Percentiles rank a stretch among this genome's conserved stretches.
These are phyloP conservation scores for Suillus plorans DNA, from an alignment of 768 basidiomycete species.

Conservation along the genomic window DNA sequence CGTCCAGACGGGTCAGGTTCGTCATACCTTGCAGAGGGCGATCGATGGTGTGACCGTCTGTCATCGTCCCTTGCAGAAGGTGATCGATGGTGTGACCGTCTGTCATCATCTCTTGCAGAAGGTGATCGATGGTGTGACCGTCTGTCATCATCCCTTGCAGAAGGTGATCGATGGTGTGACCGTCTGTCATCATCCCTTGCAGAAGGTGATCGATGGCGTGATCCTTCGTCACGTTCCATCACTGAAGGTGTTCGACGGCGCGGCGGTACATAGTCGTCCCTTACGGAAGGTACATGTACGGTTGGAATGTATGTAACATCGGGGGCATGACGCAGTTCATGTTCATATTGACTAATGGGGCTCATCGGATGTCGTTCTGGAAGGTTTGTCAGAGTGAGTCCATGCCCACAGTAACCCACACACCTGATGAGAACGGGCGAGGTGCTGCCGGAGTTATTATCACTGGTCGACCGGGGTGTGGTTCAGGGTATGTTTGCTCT, in stretches of 20 bases:
- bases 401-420: neutral
- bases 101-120: neutral
- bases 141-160: neutral
- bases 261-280: too few relatives aligned
- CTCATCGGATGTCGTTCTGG: constrained; percentile 18
- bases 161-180: neutral
- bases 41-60: neutral
- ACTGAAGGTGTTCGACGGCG: too few relatives aligned
- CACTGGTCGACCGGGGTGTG: neutral
- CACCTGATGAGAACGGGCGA: constrained; percentile 15
- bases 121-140: neutral
- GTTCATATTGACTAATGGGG: constrained; percentile 5
- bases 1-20: neutral
- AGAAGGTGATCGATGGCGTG: neutral
- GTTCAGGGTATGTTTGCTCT: constrained; percentile 3
- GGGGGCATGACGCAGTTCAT: constrained; percentile 7
- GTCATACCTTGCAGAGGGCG: neutral
- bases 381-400: neutral
- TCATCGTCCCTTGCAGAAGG: neutral
- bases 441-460: neutral
- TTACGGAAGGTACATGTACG: constrained; percentile 2
- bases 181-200: neutral
- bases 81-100: neutral
- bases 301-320: constrained; percentile 14
- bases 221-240: too few relatives aligned